Conservation (phyloP, 805 yeast genomes). For the Isabelozyma gotoi region DNA sequence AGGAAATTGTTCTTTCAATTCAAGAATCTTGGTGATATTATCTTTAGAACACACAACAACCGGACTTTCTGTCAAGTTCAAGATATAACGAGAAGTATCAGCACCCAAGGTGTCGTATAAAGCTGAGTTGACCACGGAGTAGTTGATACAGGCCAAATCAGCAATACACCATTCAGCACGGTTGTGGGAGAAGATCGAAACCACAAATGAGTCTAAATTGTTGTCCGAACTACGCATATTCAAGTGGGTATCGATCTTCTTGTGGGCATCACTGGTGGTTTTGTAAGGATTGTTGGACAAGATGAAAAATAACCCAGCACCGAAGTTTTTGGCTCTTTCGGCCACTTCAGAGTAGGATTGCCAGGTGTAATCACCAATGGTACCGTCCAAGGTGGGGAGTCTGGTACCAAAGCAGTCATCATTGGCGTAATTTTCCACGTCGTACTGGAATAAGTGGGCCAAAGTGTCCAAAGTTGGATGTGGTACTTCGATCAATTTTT, state of each 20-base stretch:
- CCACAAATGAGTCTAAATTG: constrained; percentile 41
- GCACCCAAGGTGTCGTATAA: constrained; percentile 44
- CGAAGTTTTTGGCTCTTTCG: constrained; percentile 27
- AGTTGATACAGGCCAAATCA: constrained; percentile 66
- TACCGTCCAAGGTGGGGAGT: constrained; percentile 20
- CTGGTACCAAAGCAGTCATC: constrained; percentile 50
- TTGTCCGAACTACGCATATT: constrained; percentile 7
- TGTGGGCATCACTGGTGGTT: constrained; percentile 21
- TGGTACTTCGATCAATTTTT: constrained; percentile 30
- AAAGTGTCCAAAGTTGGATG: constrained; percentile 47
- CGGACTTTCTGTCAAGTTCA: constrained; percentile 62
- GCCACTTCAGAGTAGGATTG: constrained; percentile 23
- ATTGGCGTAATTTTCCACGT: constrained; percentile 35
- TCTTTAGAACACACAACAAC: constrained; percentile 36
- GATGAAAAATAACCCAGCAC: constrained; percentile 36
- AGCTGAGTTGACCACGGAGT: constrained; percentile 31
- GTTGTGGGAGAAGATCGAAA: constrained; percentile 57
- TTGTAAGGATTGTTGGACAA: constrained; percentile 33
- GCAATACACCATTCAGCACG: constrained; percentile 67
- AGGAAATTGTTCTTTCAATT: constrained; percentile 23
- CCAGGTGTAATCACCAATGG: constrained; percentile 30
- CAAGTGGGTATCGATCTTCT: constrained; percentile 17
- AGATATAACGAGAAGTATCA: constrained; percentile 60
- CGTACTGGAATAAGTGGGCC: constrained; percentile 43
- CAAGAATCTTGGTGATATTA: constrained; percentile 25